phyloP scores from a whole-genome alignment of 257 asterid genomes.

The Pogostemon cablin region DNA sequence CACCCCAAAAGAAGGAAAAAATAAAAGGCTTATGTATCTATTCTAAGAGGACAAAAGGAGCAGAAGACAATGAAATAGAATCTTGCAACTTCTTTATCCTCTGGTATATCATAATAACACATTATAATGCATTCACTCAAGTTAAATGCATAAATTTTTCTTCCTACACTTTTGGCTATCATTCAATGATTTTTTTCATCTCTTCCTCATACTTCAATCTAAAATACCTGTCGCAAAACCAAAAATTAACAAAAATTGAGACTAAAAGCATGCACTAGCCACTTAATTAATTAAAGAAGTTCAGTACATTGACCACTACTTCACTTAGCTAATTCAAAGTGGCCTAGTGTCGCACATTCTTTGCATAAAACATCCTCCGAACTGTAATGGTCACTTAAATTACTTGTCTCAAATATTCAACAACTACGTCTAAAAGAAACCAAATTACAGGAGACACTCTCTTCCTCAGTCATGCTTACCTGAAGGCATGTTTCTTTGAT shows the following conservation, averaged over 20 bases:
- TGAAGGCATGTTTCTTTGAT: slow-evolving; percentile 98
- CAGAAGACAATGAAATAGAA: slow-evolving; percentile 4
- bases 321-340: slow-evolving; percentile 14
- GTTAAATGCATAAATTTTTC: slow-evolving; percentile 16
- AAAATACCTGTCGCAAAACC: neutral
- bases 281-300: slow-evolving; percentile 8
- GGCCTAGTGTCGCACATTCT: slow-evolving; percentile 18
- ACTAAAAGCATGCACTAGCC: slow-evolving; percentile 11
- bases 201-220: neutral
- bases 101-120: slow-evolving; percentile 7
- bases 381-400: slow-evolving; percentile 15
- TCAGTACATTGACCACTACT: slow-evolving; percentile 22
- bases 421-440: slow-evolving; percentile 15
- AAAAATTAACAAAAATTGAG: slow-evolving; percentile 24
- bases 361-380: slow-evolving; percentile 15
- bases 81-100: neutral
- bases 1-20: neutral
- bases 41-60: neutral
- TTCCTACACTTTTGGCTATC: slow-evolving; percentile 4
- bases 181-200: slow-evolving; percentile 1
- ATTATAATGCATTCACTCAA: slow-evolving; percentile 13
- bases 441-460: slow-evolving; percentile 4
- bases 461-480: slow-evolving; percentile 49
- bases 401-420: slow-evolving; percentile 23
- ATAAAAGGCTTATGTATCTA: neutral